Evolutionary conservation across 345 rosid genomes (phyloP), one percentile per base, ranked within the genome.

Genomic region (Eucalyptus fibrosa): DNA sequence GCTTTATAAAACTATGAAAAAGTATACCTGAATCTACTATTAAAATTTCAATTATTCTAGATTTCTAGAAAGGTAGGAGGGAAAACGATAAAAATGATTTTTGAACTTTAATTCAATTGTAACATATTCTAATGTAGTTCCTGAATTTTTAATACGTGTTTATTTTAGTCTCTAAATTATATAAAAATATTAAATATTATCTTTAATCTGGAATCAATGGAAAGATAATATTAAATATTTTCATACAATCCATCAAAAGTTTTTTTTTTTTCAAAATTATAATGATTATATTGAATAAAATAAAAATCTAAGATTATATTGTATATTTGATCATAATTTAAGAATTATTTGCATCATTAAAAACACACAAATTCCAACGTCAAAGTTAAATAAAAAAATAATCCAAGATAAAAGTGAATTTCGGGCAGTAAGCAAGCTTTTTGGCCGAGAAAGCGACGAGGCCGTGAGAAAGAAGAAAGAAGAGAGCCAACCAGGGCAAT

Each of bases 151-250:
- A 53, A 19, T 53, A 53, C 24, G 0, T 0, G 0, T 24, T 9
- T 0, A 9, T 2, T 56, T 1, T 56, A 4, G 13, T 56, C 1
- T 2, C 12, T 23, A 23, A 56, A 56, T 0, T 56, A 24, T 56
- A 56, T 56, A 24, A 56, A 10, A 23, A 56, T 9, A 56, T 23
- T 56, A 9, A 23, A 56, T 10, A 4, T 24, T 0, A 3, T 5
- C 6, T 56, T 56, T 56, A 53, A 53, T 53, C 0, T 19, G 0
- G 24, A 53, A 1, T 53, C 1, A 19, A 53, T 19, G 24, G 10
- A 53, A 53, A 1, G 0, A 19, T 53, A 1, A 56, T 0, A 56
- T 56, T 56, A 1, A 24, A 56, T 56, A 56, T 24, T 56, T 24
- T 24, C 3, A 24, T 23, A 56, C 0, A 56, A 23, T 56, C 0